These are phyloP conservation scores for Xylariomycetidae sp. DNA, from an alignment of 2,329 filamentous ascomycete genomes.

Conservation along the genomic window DNA sequence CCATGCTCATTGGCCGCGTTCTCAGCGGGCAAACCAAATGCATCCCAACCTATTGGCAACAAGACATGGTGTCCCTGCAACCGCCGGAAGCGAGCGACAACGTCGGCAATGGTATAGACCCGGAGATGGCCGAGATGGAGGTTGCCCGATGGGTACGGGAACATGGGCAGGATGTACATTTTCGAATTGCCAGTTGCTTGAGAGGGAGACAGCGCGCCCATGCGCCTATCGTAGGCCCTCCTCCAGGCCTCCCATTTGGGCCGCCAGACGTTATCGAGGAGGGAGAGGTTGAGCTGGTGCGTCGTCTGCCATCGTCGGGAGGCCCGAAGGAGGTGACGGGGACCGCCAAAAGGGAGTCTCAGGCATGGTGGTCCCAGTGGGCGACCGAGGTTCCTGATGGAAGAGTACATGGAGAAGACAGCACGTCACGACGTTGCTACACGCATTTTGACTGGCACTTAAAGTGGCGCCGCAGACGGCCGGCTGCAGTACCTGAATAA, in stretches of 20 bases:
- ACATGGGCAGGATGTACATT: conserved; percentile 82
- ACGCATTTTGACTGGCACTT: too few relatives aligned
- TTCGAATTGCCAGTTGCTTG: too few relatives aligned
- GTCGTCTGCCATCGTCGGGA: conserved; percentile 15
- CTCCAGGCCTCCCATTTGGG: too few relatives aligned
- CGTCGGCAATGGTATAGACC: conserved; percentile 87
- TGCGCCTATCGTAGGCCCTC: too few relatives aligned
- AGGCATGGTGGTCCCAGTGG: conserved; percentile 14
- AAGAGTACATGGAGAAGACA: conserved; percentile 16
- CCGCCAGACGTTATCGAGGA: conserved; percentile 50
- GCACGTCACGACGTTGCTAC: too few relatives aligned
- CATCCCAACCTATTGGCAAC: conserved; percentile 93
- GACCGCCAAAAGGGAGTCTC: conserved; percentile 12
- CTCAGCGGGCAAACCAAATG: conserved; percentile 84
- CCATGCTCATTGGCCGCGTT: conserved; percentile 84
- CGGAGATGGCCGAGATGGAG: conserved; percentile 83
- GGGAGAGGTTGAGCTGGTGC: conserved; percentile 36
- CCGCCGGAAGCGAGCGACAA: conserved; percentile 67
- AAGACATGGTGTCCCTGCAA: conserved; percentile 71
- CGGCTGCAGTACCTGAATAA: too few relatives aligned
- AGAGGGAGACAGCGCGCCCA: too few relatives aligned
- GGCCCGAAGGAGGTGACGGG: conserved; percentile 4
- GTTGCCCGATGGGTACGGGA: conserved; percentile 83
- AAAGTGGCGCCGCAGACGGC: too few relatives aligned
- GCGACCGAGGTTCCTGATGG: conserved; percentile 16